Base-by-base conservation (phyloP, 352 stramenopile genomes). In the Phytophthora boehmeriae region DNA sequence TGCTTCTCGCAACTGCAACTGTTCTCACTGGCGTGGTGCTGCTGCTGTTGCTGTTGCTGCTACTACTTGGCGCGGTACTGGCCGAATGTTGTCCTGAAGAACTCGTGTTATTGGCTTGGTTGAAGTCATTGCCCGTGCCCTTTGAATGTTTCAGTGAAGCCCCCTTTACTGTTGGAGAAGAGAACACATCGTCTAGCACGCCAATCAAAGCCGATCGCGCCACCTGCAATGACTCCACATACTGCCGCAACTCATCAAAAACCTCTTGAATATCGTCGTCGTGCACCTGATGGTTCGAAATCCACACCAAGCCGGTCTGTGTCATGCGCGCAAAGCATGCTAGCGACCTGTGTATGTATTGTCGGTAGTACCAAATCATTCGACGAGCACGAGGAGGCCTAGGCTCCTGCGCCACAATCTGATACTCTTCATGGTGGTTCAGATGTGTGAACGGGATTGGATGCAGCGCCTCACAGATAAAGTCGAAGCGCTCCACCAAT, bases 251-350 rank as follows among this genome's bases (percentile, higher is more conserved):
- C 36, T 76, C 71, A n/a, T 90, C 76, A 49, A 88, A 94, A 28
- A 92, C 69, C 13, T 59, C 63, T 53, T 94, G 83, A 41, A 89
- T 87, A 53, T 88, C 81, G 38, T 78, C 70, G 28, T 78, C 82
- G 49, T 88, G 66, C 17, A 87, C 62, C 58, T 90, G 88, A 14
- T 86, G 83, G 66, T 90, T 92, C 35, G 83, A 92, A 52, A 92
- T 89, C 86, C 86, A 94, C 48, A 94, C 74, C 42, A 94, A 60
- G 0, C 86, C 83, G 0, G 76, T 89, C 45, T 91, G 81, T 22
- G 86, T 94, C 57, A 94, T 76, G 14, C 82, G 82, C 54, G 82
- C 82, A 67, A 83, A 92, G 54, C 82, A 92, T 43, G 79, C 61
- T 13, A 88, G 50, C 20, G 75, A 78, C 4, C 82, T 75, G 44